Evolutionary conservation across 495 filamentous ascomycete genomes (phyloP).

Genomic region (Mytilinidion resinicola): DNA sequence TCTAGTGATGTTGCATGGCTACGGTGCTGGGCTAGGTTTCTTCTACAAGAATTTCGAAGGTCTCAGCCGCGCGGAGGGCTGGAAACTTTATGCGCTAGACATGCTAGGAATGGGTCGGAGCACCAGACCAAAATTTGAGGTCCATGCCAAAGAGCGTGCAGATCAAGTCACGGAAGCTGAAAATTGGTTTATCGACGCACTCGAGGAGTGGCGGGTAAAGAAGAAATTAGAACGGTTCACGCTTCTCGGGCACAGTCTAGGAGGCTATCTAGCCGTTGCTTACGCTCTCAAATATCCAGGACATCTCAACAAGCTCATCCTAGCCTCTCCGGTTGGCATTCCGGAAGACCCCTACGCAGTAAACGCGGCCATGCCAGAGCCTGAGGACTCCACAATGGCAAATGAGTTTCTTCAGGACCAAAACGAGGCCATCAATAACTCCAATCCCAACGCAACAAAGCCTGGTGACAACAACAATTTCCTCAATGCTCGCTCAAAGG

Average conservation of each 20-base stretch:
- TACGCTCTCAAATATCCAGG: conserved; percentile 96
- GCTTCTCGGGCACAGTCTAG: conserved; percentile 83
- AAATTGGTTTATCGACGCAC: conserved; percentile 89
- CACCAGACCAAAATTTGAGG: conserved; percentile 71
- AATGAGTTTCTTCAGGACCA: conserved; percentile 76
- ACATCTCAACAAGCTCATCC: conserved; percentile 86
- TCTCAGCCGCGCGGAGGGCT: conserved; percentile 66
- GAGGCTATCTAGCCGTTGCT: conserved; percentile 88
- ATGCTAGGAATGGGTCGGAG: conserved; percentile 93
- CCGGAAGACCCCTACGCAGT: conserved; percentile 93
- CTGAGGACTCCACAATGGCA: conserved; percentile 57
- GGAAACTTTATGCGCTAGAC: conserved; percentile 88
- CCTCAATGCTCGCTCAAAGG: conserved; percentile 45
- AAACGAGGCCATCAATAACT: conserved; percentile 42
- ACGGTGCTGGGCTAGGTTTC: conserved; percentile 91
- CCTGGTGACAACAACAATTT: conserved; percentile 55
- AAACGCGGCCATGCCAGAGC: conserved; percentile 71
- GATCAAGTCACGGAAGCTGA: conserved; percentile 86
- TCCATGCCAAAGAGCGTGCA: conserved; percentile 73
- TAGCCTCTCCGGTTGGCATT: conserved; percentile 89
- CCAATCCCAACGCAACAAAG: conserved; percentile 29
- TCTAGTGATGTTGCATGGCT: conserved; percentile 96
- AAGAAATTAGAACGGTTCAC: conserved; percentile 90
- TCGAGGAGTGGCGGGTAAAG: conserved; percentile 90
- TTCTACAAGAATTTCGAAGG: conserved; percentile 97